phyloP scores from a whole-genome alignment of 768 basidiomycete genomes.

The Neoboletus subvelutipes region DNA sequence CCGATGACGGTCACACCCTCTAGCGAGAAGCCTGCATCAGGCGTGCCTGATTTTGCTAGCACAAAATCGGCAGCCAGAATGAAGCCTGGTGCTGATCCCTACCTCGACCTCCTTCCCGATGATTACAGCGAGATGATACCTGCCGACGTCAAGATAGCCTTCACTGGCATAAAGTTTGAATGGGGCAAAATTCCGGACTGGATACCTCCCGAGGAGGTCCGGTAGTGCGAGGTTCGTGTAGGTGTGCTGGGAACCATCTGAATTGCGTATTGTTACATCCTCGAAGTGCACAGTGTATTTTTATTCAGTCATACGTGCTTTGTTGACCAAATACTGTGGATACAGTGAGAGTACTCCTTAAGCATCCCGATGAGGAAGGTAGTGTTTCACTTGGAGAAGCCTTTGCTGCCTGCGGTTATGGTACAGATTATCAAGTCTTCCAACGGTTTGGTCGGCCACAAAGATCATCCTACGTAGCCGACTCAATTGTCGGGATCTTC shows the following conservation, averaged over 20 bases:
- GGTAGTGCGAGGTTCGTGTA: conserved; percentile 32
- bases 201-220: conserved; percentile 63
- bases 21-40: conserved; percentile 19
- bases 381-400: background rate
- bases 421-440: conserved; percentile 15
- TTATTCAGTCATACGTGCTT: background rate
- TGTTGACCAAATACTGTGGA: background rate
- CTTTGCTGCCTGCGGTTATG: background rate
- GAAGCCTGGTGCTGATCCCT: conserved; percentile 51
- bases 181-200: conserved; percentile 74
- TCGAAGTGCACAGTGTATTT: conserved; percentile 5
- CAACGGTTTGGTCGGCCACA: conserved; percentile 3
- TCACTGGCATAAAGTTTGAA: conserved; percentile 56
- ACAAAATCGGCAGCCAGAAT: conserved; percentile 34
- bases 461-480: conserved; percentile 7
- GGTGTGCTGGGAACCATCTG: background rate
- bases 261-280: background rate
- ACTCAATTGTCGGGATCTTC: conserved; percentile 15
- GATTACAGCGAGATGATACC: conserved; percentile 61
- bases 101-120: conserved; percentile 54
- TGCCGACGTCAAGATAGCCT: conserved; percentile 48
- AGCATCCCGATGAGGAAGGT: conserved; percentile 19
- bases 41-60: conserved; percentile 35
- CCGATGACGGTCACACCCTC: conserved; percentile 26
- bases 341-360: background rate